These are phyloP conservation scores for Fusarium chaquense DNA, from an alignment of 2,329 filamentous ascomycete genomes.

Conservation along the genomic window DNA sequence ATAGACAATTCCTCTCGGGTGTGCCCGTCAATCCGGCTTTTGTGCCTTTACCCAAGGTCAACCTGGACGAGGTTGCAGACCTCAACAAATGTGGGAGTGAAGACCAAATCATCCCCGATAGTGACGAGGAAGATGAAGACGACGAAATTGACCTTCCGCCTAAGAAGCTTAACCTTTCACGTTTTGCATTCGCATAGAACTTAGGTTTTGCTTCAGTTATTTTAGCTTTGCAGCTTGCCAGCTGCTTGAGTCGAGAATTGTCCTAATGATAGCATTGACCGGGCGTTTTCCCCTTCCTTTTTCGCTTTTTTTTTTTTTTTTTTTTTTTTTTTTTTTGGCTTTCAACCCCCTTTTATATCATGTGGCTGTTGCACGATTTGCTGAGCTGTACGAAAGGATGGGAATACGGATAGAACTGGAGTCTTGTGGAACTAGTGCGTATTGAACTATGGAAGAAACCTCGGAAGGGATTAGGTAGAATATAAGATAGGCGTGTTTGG, in stretches of 20 bases:
- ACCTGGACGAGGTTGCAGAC: conserved; percentile 65
- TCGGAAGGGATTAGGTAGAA: conserved; percentile 20
- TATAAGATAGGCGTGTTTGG: conserved; percentile 40
- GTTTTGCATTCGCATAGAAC: conserved; percentile 57
- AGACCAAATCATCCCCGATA: conserved; percentile 67
- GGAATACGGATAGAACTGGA: conserved; percentile 24
- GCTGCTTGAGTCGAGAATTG: conserved; percentile 3
- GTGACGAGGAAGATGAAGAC: conserved; percentile 60
- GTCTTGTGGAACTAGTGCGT: conserved; percentile 22
- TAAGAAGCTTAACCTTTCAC: conserved; percentile 61
- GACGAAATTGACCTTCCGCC: conserved; percentile 50
- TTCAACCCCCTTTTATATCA: conserved; percentile 8
- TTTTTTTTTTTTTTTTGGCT: conserved; percentile 11
- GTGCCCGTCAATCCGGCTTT: conserved; percentile 65
- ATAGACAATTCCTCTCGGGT: conserved; percentile 49
- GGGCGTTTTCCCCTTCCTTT: conserved; percentile 5
- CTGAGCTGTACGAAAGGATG: conserved; percentile 16
- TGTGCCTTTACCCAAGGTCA: conserved; percentile 66
- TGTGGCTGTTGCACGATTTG: conserved; percentile 18
- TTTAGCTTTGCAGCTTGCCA: neutral
- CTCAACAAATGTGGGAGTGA: conserved; percentile 67
- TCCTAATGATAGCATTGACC: conserved; percentile 30
- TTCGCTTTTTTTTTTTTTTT: conserved; percentile 4
- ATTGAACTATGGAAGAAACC: conserved; percentile 20
- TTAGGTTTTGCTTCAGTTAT: conserved; percentile 1